These are phyloP conservation scores for sorghum (Sorghum bicolor) DNA, from an alignment of 176 grass and related monocot species.

Conservation along the genomic window Sorghum_bicolor_NCBIv3 NC_012870.2:4329001-4329500, in stretches of 20 bases:
- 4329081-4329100: not conserved
- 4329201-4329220: not conserved
- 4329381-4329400: not conserved
- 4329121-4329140: not conserved
- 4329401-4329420: not conserved
- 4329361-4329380: not conserved
- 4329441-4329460: not conserved
- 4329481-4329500: not conserved
- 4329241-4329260: not conserved
- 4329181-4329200: not conserved
- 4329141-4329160: not conserved
- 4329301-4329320: not conserved
- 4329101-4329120: not conserved
- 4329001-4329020: not conserved
- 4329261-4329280: not conserved
- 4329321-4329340: not conserved
- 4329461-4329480: not conserved
- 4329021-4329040: not conserved
- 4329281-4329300: not conserved
- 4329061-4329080: not conserved
- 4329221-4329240: not conserved
- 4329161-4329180: not conserved
- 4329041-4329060: not conserved
- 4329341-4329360: not conserved
- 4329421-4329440: no score